Conservation (phyloP, 2,329 filamentous ascomycete species). For the Fusarium floridanum region DNA sequence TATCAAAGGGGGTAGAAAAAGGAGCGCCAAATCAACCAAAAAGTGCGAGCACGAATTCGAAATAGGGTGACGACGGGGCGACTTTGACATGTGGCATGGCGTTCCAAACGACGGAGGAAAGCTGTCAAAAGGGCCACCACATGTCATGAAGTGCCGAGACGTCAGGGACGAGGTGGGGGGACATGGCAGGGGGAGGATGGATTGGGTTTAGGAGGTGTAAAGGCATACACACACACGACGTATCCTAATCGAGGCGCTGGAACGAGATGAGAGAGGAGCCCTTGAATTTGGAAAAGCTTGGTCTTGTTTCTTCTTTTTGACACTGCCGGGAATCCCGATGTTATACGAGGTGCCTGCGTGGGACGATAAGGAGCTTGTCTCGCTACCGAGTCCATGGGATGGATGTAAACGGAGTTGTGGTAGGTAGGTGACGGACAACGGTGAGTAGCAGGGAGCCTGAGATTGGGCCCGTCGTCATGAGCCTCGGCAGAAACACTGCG, state of each 20-base stretch:
- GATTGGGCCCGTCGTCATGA: not conserved
- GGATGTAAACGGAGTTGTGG: not conserved
- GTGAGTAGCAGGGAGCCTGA: not conserved
- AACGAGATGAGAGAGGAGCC: not conserved
- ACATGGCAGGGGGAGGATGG: not conserved
- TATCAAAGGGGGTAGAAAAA: not conserved
- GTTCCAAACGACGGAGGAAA: slow-evolving; percentile 15
- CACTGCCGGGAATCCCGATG: slow-evolving; percentile 3
- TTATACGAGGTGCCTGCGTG: not conserved
- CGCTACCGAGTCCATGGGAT: slow-evolving; percentile 5
- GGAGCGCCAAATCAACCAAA: not conserved
- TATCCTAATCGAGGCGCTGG: not conserved
- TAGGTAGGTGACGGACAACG: not conserved
- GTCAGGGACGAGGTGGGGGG: not conserved
- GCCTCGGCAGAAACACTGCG: not conserved
- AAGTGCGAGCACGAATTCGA: not conserved
- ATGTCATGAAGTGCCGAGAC: slow-evolving; percentile 4
- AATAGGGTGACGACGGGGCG: not conserved
- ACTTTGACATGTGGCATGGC: not conserved
- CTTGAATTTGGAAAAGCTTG: not conserved
- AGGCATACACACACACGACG: not conserved
- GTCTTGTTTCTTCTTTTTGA: slow-evolving; percentile 1
- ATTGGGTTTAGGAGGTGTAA: not conserved
- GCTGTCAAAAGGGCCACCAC: not conserved
- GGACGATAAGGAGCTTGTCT: not conserved